phyloP scores from a whole-genome alignment of 2,329 filamentous ascomycete species.

The Trichoderma sp. region DNA sequence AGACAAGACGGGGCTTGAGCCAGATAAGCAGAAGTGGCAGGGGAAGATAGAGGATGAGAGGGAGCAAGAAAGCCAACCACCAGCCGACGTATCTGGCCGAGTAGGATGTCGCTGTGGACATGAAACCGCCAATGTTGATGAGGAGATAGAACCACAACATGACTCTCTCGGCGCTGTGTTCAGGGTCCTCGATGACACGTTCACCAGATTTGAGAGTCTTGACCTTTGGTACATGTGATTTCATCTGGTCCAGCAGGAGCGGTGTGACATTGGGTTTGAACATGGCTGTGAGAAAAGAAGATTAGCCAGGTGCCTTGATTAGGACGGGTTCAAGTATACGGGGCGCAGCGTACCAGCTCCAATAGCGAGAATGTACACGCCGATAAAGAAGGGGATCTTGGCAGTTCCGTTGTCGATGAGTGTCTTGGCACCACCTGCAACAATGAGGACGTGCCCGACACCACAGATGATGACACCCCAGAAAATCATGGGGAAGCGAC shows the following conservation, averaged over 20 bases:
- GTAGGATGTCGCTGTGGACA: constrained; percentile 51
- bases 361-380: constrained; percentile 46
- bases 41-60: constrained; percentile 37
- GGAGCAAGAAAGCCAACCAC: constrained; percentile 47
- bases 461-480: not conserved
- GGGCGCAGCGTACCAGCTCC: constrained; percentile 50
- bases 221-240: constrained; percentile 43
- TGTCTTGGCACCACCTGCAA: constrained; percentile 45
- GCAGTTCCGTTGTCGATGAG: constrained; percentile 42
- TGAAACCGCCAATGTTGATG: constrained; percentile 54
- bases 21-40: constrained; percentile 44
- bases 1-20: constrained; percentile 15
- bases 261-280: constrained; percentile 75
- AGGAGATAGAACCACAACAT: constrained; percentile 63
- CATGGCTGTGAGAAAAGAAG: not conserved
- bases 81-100: constrained; percentile 51
- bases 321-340: not conserved
- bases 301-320: not conserved
- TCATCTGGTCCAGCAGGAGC: constrained; percentile 64
- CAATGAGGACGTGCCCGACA: not conserved
- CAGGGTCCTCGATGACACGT: constrained; percentile 61
- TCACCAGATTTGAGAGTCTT: constrained; percentile 26
- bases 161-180: constrained; percentile 61
- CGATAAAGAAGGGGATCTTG: constrained; percentile 46
- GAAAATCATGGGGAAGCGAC: constrained; percentile 66